Conservation (phyloP, 2,329 filamentous ascomycete species). For the Pyrenochaeta sp. region DNA sequence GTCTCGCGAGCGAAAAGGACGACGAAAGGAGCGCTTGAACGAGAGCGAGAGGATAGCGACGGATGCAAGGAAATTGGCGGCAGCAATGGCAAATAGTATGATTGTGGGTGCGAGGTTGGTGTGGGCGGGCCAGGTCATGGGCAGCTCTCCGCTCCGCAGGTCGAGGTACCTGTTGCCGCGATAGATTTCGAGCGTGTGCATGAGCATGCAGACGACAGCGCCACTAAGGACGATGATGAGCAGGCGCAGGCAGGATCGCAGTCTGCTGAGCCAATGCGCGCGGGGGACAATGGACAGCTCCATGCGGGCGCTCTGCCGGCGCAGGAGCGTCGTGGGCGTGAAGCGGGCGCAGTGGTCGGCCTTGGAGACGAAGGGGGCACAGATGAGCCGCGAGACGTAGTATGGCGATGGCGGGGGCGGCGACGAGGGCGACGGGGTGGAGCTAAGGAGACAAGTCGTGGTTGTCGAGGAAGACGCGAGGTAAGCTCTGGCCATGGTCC, state of each 20-base stretch:
- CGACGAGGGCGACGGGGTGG: conserved; percentile 17
- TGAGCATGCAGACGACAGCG: conserved; percentile 45
- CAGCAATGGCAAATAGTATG: conserved; percentile 44
- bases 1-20: conserved; percentile 45
- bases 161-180: conserved; percentile 47
- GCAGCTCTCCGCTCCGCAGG: conserved; percentile 47
- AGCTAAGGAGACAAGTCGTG: conserved; percentile 20
- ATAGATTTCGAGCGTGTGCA: conserved; percentile 48
- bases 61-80: conserved; percentile 45
- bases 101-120: conserved; percentile 49
- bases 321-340: conserved; percentile 19
- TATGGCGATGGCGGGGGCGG: conserved; percentile 23
- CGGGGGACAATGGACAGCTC: conserved; percentile 36
- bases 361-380: conserved; percentile 25
- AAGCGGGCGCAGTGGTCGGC: conserved; percentile 28
- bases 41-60: conserved; percentile 43
- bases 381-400: conserved; percentile 24
- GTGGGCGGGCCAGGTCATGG: conserved; percentile 49
- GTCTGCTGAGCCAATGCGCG: conserved; percentile 46
- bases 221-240: conserved; percentile 49
- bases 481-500: conserved; percentile 32
- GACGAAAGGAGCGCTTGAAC: conserved; percentile 44
- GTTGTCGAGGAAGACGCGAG: conserved; percentile 20
- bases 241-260: conserved; percentile 47
- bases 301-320: conserved; percentile 37